Conservation (phyloP, 2,329 filamentous ascomycete genomes). For the Cytospora leucostoma region DNA sequence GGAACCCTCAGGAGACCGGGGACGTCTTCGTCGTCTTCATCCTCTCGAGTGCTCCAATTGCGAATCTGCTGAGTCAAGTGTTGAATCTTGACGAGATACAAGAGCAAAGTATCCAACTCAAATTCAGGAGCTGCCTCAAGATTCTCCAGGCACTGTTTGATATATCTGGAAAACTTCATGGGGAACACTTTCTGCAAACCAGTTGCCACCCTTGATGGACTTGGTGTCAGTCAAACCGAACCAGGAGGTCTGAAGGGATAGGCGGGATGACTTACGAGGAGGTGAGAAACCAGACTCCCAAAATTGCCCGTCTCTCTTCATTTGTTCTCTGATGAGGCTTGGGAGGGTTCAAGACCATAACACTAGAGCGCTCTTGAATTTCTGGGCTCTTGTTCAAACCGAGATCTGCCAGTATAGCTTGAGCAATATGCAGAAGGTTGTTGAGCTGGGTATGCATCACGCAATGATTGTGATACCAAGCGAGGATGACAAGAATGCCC, state of each 20-base stretch:
- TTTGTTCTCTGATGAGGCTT: constrained; percentile 45
- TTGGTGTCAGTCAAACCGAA: constrained; percentile 3
- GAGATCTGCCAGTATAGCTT: constrained; percentile 50
- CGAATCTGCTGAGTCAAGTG: constrained; percentile 53
- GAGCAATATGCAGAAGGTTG: constrained; percentile 51
- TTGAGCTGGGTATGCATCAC: constrained; percentile 54
- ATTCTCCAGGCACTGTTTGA: constrained; percentile 51
- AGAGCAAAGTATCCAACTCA: constrained; percentile 48
- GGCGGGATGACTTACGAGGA: constrained; percentile 48
- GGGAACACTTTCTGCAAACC: constrained; percentile 49
- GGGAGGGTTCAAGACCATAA: constrained; percentile 46
- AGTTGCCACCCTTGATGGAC: constrained; percentile 42
- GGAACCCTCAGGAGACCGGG: constrained; percentile 43
- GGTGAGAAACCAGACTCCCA: constrained; percentile 57
- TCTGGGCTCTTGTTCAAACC: constrained; percentile 46
- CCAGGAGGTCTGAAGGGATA: neutral
- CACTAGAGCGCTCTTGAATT: constrained; percentile 44
- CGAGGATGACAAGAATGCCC: constrained; percentile 50
- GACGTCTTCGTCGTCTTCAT: constrained; percentile 38
- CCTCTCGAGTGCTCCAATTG: constrained; percentile 41
- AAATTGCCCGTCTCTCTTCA: constrained; percentile 54
- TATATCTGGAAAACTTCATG: constrained; percentile 53
- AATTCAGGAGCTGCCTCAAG: constrained; percentile 48
- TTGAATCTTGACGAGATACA: constrained; percentile 52
- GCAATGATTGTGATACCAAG: constrained; percentile 58